A percentile compares a stretch with the other conserved stretches of the same genome.
These are phyloP conservation scores for Emydomyces testavorans DNA, from an alignment of 2,329 filamentous ascomycete genomes.

Conservation along the genomic window DNA sequence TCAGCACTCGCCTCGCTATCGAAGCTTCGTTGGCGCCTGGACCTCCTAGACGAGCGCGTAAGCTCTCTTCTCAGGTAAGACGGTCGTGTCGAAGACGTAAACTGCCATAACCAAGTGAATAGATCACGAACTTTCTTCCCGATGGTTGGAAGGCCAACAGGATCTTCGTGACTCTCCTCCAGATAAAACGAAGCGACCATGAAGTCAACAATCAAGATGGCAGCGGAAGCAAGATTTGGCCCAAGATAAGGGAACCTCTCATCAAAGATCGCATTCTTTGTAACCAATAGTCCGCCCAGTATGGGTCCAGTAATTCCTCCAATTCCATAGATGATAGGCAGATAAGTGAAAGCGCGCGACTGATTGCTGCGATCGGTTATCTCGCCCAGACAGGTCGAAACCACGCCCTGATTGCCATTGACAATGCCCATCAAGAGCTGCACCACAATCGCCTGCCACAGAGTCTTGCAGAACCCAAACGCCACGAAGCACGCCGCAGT, in stretches of 20 bases:
- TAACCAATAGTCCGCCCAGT: constrained; percentile 73
- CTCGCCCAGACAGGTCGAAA: constrained; percentile 87
- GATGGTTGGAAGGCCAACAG: constrained; percentile 49
- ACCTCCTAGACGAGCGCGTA: constrained; percentile 15
- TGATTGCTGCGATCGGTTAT: constrained; percentile 94
- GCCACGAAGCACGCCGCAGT: constrained; percentile 69
- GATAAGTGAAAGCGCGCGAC: constrained; percentile 81
- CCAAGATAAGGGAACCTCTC: constrained; percentile 65
- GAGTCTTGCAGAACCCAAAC: constrained; percentile 74
- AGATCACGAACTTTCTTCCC: constrained; percentile 47
- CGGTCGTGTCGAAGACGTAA: constrained; percentile 46
- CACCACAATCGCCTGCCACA: constrained; percentile 75
- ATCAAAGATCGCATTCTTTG: constrained; percentile 45
- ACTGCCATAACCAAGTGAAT: constrained; percentile 60
- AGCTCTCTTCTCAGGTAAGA: constrained; percentile 48
- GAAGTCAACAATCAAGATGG: constrained; percentile 60
- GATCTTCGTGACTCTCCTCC: constrained; percentile 70
- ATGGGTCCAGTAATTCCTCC: constrained; percentile 88
- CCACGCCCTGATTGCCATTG: constrained; percentile 89
- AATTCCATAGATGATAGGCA: constrained; percentile 91
- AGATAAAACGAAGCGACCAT: constrained; percentile 66
- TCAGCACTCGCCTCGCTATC: constrained; percentile 27
- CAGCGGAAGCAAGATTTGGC: constrained; percentile 70
- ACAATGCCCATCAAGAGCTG: constrained; percentile 84
- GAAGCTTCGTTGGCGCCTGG: constrained; percentile 27